phyloP scores from a whole-genome alignment of 768 basidiomycete genomes.

The Lyophyllum semitale region DNA sequence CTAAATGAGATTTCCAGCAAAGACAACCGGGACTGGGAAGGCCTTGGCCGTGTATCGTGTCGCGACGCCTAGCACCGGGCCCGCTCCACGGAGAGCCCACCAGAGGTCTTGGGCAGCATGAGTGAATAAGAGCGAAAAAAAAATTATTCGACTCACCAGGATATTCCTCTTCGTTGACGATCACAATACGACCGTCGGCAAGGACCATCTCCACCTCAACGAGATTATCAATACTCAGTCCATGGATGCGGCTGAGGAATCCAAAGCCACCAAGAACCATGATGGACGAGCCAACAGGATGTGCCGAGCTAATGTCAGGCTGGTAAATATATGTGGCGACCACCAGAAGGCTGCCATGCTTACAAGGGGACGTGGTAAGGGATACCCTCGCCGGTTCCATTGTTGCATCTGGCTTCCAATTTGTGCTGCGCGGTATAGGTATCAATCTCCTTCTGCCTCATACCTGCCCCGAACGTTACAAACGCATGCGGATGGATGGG shows the following conservation, averaged over 20 bases:
- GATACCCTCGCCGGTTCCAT: slow-evolving; percentile 53
- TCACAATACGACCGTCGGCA: slow-evolving; percentile 84
- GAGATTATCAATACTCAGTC: slow-evolving; percentile 86
- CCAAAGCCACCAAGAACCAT: slow-evolving; percentile 91
- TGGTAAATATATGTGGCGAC: slow-evolving; percentile 7
- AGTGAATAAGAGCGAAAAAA: neutral
- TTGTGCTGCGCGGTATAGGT: slow-evolving; percentile 69
- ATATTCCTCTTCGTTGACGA: slow-evolving; percentile 71
- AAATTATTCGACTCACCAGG: slow-evolving; percentile 46
- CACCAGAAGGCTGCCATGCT: slow-evolving; percentile 26
- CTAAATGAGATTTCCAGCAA: slow-evolving; percentile 93
- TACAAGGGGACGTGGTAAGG: slow-evolving; percentile 84
- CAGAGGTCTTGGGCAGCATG: slow-evolving; percentile 60
- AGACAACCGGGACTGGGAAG: slow-evolving; percentile 87
- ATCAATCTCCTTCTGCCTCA: slow-evolving; percentile 84
- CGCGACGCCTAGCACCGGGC: slow-evolving; percentile 79
- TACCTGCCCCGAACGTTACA: slow-evolving; percentile 86
- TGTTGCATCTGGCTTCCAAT: slow-evolving; percentile 56
- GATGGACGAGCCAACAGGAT: slow-evolving; percentile 77
- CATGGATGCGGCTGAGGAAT: slow-evolving; percentile 78
- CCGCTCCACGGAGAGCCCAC: slow-evolving; percentile 88
- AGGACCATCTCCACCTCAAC: slow-evolving; percentile 93
- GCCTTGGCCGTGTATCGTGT: slow-evolving; percentile 91
- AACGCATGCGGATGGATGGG: slow-evolving; percentile 73
- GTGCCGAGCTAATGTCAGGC: slow-evolving; percentile 58